A percentile compares a stretch with the other conserved stretches of the same genome.
Conservation (phyloP, 208 protist species). For the Leishmania lainsoni region DNA sequence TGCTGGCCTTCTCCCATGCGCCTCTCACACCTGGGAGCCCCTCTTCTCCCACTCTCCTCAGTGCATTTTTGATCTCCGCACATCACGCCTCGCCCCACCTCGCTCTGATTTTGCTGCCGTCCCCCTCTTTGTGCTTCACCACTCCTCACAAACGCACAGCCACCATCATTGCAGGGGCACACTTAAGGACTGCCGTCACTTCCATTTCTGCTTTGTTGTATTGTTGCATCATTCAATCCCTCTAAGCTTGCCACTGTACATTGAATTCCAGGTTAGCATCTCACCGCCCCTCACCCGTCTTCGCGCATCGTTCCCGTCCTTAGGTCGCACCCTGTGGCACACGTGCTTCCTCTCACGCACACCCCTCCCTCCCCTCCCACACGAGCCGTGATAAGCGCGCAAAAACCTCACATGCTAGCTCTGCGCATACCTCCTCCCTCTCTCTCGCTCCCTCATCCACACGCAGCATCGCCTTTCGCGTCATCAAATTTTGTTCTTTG, state of each 20-base stretch:
- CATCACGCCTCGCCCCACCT: neutral
- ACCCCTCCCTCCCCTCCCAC: neutral
- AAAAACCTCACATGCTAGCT: neutral
- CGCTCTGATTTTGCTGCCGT: neutral
- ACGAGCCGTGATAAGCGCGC: neutral
- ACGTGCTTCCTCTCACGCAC: neutral
- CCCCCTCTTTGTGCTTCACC: neutral
- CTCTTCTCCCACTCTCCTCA: neutral
- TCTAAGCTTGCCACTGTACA: neutral
- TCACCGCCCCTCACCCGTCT: neutral
- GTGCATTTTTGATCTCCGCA: neutral
- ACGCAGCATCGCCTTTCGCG: neutral
- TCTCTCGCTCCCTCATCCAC: neutral
- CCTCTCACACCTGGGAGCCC: neutral
- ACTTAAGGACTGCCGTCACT: neutral
- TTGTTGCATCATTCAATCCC: neutral
- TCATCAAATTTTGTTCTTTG: neutral
- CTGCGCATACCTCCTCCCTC: neutral
- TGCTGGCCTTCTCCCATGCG: neutral
- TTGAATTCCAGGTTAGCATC: neutral
- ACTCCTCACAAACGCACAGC: neutral
- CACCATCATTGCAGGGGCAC: neutral
- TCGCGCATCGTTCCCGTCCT: neutral
- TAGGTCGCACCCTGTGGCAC: neutral
- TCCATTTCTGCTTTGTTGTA: neutral